A percentile compares a stretch with the other conserved stretches of the same genome.
Evolutionary conservation across 495 filamentous ascomycete species (phyloP).

Genomic region (Penicillium lividum): DNA sequence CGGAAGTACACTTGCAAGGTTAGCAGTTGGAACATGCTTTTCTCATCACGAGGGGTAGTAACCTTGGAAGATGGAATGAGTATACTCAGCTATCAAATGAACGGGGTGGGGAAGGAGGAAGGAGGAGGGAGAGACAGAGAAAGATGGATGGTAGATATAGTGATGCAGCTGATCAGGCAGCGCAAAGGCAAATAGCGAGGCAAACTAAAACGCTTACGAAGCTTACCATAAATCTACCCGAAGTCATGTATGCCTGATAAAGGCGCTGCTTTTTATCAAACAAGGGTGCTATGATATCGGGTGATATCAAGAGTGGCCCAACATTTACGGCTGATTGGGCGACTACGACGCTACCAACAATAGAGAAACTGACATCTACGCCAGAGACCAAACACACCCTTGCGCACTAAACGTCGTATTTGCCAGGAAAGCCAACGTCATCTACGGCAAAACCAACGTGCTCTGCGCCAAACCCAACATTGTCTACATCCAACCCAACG

Average conservation of each 20-base stretch:
- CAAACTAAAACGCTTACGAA: neutral
- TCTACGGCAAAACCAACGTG: too few species aligned
- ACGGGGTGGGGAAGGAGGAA: neutral
- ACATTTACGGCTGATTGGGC: too few species aligned
- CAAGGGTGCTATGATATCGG: neutral
- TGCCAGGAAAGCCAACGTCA: too few species aligned
- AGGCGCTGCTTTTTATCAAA: neutral
- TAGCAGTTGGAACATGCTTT: neutral
- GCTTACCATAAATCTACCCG: neutral
- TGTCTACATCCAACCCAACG: too few species aligned
- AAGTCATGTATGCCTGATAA: neutral
- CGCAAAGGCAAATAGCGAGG: neutral
- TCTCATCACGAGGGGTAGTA: neutral
- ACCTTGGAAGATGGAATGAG: neutral
- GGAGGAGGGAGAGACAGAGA: neutral
- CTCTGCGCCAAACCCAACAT: too few species aligned
- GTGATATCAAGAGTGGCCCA: too few species aligned
- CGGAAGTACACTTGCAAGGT: neutral
- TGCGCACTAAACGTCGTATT: too few species aligned
- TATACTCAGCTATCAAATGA: neutral
- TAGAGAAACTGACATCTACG: too few species aligned
- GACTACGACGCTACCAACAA: too few species aligned
- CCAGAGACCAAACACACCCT: too few species aligned
- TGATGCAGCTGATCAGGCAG: neutral
- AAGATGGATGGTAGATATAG: neutral